These are phyloP conservation scores for Fusarium citri DNA, from an alignment of 2,329 filamentous ascomycete species.

Conservation along the genomic window DNA sequence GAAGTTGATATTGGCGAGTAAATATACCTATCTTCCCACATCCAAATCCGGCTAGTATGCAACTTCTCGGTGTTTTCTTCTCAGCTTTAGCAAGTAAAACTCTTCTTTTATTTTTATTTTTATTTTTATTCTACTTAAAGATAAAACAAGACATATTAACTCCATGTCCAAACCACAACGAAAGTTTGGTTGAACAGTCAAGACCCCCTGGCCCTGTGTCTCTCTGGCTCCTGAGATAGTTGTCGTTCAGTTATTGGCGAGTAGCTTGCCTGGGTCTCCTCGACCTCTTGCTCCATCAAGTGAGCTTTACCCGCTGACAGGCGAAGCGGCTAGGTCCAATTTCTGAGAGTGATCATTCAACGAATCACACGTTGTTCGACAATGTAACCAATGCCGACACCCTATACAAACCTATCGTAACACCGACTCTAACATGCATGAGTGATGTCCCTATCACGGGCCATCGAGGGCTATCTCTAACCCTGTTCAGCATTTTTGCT, in stretches of 20 bases:
- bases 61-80: no score
- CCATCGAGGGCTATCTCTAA: background rate
- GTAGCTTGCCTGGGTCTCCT: slow-evolving; percentile 1
- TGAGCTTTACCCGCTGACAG: background rate
- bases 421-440: background rate
- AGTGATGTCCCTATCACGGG: background rate
- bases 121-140: no score
- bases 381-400: background rate
- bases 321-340: background rate
- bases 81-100: no score
- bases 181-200: background rate
- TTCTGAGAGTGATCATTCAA: background rate
- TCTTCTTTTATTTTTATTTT: no score
- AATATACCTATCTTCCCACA: no score
- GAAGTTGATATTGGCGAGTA: no score
- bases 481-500: background rate
- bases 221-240: background rate
- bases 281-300: background rate
- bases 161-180: background rate
- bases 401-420: background rate
- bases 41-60: no score
- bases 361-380: background rate
- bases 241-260: background rate
- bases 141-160: no score
- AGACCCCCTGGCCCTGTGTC: background rate